Conservation (phyloP, 1,284 basidiomycete genomes). For the Grifola frondosa region DNA sequence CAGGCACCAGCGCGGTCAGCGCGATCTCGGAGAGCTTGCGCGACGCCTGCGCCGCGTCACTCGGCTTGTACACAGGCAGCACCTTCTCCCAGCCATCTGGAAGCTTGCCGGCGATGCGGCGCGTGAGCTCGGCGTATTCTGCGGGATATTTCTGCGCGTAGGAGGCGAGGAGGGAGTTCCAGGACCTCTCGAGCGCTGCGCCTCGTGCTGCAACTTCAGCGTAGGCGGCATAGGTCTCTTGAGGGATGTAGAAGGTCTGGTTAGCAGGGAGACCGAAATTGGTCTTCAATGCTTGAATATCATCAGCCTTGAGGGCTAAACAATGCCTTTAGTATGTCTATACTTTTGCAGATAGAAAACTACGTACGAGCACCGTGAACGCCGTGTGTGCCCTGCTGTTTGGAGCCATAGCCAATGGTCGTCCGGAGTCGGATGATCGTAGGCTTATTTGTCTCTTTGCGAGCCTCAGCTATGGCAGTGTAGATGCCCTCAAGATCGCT, state of each 20-base stretch:
- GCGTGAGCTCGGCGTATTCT: conserved; percentile 84
- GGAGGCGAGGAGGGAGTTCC: conserved; percentile 70
- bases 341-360: not conserved
- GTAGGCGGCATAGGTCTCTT: conserved; percentile 75
- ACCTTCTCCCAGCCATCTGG: conserved; percentile 85
- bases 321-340: not conserved
- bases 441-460: conserved; percentile 78
- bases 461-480: conserved; percentile 78
- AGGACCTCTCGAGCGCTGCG: conserved; percentile 71
- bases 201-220: conserved; percentile 68
- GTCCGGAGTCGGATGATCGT: conserved; percentile 86
- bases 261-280: conserved; percentile 85
- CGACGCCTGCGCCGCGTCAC: conserved; percentile 84
- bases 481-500: conserved; percentile 82
- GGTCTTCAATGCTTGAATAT: conserved; percentile 81
- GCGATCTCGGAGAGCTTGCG: conserved; percentile 93
- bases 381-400: conserved; percentile 88
- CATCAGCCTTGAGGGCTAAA: conserved; percentile 88
- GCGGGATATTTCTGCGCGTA: conserved; percentile 81
- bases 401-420: conserved; percentile 93
- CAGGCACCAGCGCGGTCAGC: conserved; percentile 73
- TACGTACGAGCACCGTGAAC: conserved; percentile 87
- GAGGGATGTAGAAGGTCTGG: conserved; percentile 78
- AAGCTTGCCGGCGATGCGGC: conserved; percentile 83
- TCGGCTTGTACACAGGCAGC: conserved; percentile 81